Conservation (phyloP, 345 rosid genomes). For the Rubroshorea leprosula region DNA sequence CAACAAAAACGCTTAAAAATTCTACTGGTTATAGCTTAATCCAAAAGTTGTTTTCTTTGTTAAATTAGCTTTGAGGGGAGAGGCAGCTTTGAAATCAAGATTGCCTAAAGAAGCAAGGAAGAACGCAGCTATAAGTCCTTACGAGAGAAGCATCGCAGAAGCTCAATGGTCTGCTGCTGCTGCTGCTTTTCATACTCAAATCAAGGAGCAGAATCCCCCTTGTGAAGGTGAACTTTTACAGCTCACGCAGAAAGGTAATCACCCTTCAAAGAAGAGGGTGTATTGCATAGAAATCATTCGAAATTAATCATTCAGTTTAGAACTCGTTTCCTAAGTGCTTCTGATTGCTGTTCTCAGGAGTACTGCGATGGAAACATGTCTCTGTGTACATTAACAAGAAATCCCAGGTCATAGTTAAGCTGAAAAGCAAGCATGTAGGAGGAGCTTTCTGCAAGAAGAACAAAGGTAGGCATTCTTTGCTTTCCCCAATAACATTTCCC, state of each 20-base stretch:
- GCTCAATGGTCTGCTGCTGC: slow-evolving; percentile 25
- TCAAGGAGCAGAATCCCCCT: slow-evolving; percentile 37
- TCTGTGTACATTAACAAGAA: slow-evolving; percentile 66
- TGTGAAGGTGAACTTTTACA: slow-evolving; percentile 72
- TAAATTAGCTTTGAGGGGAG: slow-evolving; percentile 77
- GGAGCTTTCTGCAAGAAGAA: slow-evolving; percentile 91
- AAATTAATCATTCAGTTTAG: too few species aligned
- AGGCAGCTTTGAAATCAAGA: slow-evolving; percentile 71
- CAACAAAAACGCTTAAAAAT: neutral
- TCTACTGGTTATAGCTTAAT: neutral
- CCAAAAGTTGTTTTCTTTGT: neutral
- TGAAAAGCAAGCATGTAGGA: slow-evolving; percentile 82
- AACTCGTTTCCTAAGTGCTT: too few species aligned
- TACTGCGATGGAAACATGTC: slow-evolving; percentile 49
- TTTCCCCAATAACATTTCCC: too few species aligned
- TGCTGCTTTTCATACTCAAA: slow-evolving; percentile 27
- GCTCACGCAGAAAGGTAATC: slow-evolving; percentile 71
- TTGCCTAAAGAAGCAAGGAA: slow-evolving; percentile 82
- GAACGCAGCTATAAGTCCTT: slow-evolving; percentile 82
- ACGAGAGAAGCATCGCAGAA: slow-evolving; percentile 48
- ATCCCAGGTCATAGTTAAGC: slow-evolving; percentile 71
- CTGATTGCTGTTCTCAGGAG: slow-evolving; percentile 45
- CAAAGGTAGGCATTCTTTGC: slow-evolving; percentile 53
- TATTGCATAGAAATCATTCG: too few species aligned
- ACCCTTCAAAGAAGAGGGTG: too few species aligned